Evolutionary conservation across 2,329 filamentous ascomycete genomes (phyloP).

Genomic region (Aspergillus clavatus): DNA sequence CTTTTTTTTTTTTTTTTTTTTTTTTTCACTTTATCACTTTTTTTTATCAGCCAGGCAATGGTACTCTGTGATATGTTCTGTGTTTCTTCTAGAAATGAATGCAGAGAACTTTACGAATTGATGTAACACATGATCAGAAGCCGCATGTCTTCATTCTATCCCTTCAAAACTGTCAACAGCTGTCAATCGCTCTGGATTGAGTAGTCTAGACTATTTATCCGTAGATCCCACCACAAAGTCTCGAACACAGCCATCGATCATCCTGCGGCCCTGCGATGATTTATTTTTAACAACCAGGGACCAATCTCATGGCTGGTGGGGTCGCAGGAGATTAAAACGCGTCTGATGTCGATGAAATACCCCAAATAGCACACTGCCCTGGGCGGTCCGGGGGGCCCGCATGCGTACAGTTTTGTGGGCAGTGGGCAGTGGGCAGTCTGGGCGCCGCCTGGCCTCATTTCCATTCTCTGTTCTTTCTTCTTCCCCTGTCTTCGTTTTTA

Average conservation of each 20-base stretch:
- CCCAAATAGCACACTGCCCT: neutral
- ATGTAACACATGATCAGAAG: too few species aligned
- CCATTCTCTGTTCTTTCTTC: conserved; percentile 2
- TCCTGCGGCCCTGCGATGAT: too few species aligned
- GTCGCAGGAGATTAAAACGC: neutral
- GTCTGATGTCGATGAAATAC: neutral
- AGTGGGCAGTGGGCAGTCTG: neutral
- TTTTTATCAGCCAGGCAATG: neutral
- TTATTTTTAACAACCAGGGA: neutral
- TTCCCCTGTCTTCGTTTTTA: conserved; percentile 11
- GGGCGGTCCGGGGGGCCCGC: conserved; percentile 19
- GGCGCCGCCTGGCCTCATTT: neutral
- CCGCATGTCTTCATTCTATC: too few species aligned
- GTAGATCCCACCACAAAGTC: too few species aligned
- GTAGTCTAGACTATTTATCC: too few species aligned
- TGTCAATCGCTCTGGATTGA: too few species aligned
- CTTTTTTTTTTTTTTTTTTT: conserved; percentile 9
- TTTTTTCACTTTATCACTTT: neutral
- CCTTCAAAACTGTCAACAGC: too few species aligned
- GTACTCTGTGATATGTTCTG: conserved; percentile 7
- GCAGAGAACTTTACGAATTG: conserved; percentile 14
- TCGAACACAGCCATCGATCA: neutral
- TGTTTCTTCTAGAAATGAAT: conserved; percentile 17
- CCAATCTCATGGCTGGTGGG: neutral
- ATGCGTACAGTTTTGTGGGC: neutral